Conservation (phyloP, 768 basidiomycete species). For the Steccherinum ochraceum region DNA sequence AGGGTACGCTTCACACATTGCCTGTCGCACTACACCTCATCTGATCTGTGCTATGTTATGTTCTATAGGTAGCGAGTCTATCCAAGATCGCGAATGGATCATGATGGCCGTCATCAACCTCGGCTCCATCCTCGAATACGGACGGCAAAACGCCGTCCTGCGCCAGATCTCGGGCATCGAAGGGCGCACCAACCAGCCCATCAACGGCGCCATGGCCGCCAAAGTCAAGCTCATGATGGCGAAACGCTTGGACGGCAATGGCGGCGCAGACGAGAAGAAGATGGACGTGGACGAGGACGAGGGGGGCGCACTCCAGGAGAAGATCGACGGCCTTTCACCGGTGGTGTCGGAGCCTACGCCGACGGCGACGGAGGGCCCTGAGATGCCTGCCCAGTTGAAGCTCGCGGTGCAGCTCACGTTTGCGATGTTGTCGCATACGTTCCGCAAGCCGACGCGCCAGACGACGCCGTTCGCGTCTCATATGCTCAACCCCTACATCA, state of each 20-base stretch:
- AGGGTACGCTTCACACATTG: slow-evolving; percentile 26
- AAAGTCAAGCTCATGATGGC: slow-evolving; percentile 32
- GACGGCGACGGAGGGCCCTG: slow-evolving; percentile 25
- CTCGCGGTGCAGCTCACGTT: slow-evolving; percentile 78
- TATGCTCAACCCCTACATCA: slow-evolving; percentile 80
- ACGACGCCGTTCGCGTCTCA: slow-evolving; percentile 48
- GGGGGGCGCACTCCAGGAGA: slow-evolving; percentile 4
- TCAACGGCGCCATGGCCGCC: slow-evolving; percentile 32
- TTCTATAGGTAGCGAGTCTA: slow-evolving; percentile 35
- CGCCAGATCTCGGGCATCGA: slow-evolving; percentile 49
- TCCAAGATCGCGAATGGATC: slow-evolving; percentile 86
- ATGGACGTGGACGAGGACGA: slow-evolving; percentile 65
- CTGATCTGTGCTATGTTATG: neutral
- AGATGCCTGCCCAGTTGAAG: slow-evolving; percentile 61
- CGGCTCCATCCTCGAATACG: slow-evolving; percentile 81
- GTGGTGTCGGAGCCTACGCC: slow-evolving; percentile 14
- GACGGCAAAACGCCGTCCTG: slow-evolving; percentile 64
- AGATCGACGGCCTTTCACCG: neutral
- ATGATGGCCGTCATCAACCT: slow-evolving; percentile 93
- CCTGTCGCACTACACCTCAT: neutral
- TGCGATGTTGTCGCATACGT: slow-evolving; percentile 63
- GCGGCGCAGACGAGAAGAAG: slow-evolving; percentile 47
- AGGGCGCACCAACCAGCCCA: slow-evolving; percentile 26
- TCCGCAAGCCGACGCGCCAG: slow-evolving; percentile 57
- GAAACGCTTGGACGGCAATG: slow-evolving; percentile 23